Conservation (phyloP, 768 basidiomycete genomes). For the Pleurotus pulmonarius region DNA sequence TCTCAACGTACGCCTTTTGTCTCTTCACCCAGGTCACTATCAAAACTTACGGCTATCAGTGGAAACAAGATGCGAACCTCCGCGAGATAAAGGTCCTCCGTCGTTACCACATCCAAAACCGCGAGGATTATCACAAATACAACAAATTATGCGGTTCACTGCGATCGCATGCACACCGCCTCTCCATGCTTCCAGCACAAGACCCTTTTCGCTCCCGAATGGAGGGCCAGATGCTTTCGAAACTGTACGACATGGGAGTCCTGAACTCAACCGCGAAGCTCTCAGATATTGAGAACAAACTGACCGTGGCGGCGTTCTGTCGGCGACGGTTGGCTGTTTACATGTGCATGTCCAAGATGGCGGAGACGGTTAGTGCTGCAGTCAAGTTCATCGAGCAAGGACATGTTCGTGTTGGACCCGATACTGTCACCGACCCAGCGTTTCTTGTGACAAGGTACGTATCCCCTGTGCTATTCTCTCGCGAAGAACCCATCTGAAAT, state of each 20-base stretch:
- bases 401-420: slow-evolving; percentile 94
- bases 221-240: slow-evolving; percentile 85
- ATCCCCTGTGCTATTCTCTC: not conserved
- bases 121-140: slow-evolving; percentile 97
- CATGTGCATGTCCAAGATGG: slow-evolving; percentile 91
- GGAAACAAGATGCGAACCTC: slow-evolving; percentile 92
- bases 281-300: slow-evolving; percentile 92
- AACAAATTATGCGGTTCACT: slow-evolving; percentile 92
- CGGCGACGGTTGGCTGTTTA: slow-evolving; percentile 88
- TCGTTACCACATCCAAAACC: slow-evolving; percentile 90
- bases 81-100: slow-evolving; percentile 94
- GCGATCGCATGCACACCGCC: slow-evolving; percentile 79
- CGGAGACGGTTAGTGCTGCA: slow-evolving; percentile 91
- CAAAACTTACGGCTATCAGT: slow-evolving; percentile 42
- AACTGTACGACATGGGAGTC: slow-evolving; percentile 96
- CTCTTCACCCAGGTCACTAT: slow-evolving; percentile 7
- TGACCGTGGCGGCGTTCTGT: slow-evolving; percentile 94
- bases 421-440: slow-evolving; percentile 94
- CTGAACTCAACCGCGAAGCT: slow-evolving; percentile 84
- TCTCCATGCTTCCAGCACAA: slow-evolving; percentile 82
- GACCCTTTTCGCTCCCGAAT: slow-evolving; percentile 85
- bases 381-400: slow-evolving; percentile 98
- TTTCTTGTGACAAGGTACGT: slow-evolving; percentile 85
- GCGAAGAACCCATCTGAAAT: not conserved
- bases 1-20: slow-evolving; percentile 60